A percentile compares a stretch with the other conserved stretches of the same genome.
These are phyloP conservation scores for Ophiostoma perfectum DNA, from an alignment of 2,329 filamentous ascomycete genomes.

Conservation along the genomic window DNA sequence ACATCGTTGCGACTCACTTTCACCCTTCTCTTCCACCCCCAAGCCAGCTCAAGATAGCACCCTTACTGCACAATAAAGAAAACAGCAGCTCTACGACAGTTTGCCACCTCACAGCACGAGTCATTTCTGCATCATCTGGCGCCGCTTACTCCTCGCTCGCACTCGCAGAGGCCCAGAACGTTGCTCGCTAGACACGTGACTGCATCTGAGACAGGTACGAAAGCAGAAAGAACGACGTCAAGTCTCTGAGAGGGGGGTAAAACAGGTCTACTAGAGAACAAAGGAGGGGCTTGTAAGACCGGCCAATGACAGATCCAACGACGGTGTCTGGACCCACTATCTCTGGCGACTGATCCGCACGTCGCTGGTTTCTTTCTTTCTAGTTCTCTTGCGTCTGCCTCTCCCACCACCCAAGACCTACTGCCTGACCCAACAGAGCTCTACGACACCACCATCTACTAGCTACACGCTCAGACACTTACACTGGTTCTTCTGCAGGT, in stretches of 20 bases:
- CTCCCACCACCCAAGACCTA: neutral
- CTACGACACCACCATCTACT: neutral
- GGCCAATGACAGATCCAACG: neutral
- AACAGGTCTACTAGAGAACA: neutral
- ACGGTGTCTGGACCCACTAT: neutral
- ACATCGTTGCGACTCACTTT: neutral
- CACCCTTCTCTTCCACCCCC: neutral
- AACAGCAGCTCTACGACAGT: too few species aligned
- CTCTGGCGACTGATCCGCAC: neutral
- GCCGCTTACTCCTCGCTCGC: neutral
- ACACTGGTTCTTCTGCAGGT: constrained; percentile 12
- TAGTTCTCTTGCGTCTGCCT: neutral
- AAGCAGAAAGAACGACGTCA: constrained; percentile 11
- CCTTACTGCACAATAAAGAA: too few species aligned
- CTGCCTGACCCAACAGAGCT: neutral
- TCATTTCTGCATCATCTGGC: neutral
- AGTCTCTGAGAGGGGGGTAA: constrained; percentile 14
- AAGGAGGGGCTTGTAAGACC: constrained; percentile 3
- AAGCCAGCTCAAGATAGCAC: too few species aligned
- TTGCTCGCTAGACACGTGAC: neutral
- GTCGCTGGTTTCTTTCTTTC: neutral
- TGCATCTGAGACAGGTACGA: neutral
- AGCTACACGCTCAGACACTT: neutral
- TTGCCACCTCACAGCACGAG: neutral
- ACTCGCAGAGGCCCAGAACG: neutral